Evolutionary conservation across 805 yeast species (phyloP).

Genomic region (Pichia manshurica): DNA sequence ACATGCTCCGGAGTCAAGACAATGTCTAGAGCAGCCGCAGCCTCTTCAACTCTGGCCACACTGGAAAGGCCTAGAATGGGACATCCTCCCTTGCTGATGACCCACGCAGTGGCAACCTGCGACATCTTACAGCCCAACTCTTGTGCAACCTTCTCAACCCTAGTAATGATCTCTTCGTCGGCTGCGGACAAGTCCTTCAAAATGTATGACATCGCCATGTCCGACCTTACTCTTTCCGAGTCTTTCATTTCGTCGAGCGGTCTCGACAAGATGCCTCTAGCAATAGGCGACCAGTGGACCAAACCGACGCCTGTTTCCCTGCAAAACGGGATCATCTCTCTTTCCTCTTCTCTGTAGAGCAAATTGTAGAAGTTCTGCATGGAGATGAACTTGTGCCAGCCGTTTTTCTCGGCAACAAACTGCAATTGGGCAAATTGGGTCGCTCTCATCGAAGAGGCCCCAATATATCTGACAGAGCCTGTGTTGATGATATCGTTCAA

Average conservation of each 20-base stretch:
- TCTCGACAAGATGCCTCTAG: conserved; percentile 37
- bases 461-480: conserved; percentile 49
- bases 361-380: conserved; percentile 55
- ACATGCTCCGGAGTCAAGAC: conserved; percentile 34
- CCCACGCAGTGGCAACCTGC: conserved; percentile 50
- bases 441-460: conserved; percentile 57
- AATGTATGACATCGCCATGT: conserved; percentile 14
- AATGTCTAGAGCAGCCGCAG: conserved; percentile 37
- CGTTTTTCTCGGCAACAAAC: conserved; percentile 46
- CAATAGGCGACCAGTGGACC: conserved; percentile 57
- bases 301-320: conserved; percentile 46
- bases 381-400: conserved; percentile 52
- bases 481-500: conserved; percentile 43
- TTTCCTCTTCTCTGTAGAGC: conserved; percentile 55
- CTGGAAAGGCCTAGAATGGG: conserved; percentile 56
- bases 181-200: conserved; percentile 17
- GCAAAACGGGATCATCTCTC: conserved; percentile 53
- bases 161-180: conserved; percentile 35
- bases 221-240: conserved; percentile 32
- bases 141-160: conserved; percentile 51
- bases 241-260: conserved; percentile 3
- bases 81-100: conserved; percentile 40
- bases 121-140: conserved; percentile 49
- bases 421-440: conserved; percentile 50
- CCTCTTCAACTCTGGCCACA: conserved; percentile 46